Percentiles rank a stretch among this genome's conserved stretches.
Evolutionary conservation across 208 protist species (phyloP).

Genomic region (Tritrichomonas musculus): DNA sequence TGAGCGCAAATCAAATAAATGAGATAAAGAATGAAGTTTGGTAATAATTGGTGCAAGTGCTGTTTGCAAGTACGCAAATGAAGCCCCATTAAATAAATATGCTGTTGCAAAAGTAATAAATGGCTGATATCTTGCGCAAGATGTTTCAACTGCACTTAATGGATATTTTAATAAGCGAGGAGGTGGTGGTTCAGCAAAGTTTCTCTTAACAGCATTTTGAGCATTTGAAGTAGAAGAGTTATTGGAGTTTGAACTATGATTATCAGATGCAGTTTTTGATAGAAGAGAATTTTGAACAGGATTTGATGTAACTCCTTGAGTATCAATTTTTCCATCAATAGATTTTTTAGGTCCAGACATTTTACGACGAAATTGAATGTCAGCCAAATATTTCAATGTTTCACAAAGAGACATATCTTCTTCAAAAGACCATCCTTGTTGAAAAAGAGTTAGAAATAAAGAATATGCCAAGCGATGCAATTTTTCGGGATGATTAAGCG

Average conservation of each 20-base stretch:
- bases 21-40: constrained; percentile 31
- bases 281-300: too few species aligned
- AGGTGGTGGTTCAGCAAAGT: background rate
- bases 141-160: background rate
- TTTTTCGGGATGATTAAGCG: background rate
- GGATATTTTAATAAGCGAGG: background rate
- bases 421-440: constrained; percentile 20
- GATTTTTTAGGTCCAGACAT: background rate
- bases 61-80: background rate
- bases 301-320: too few species aligned
- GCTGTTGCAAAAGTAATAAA: background rate
- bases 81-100: constrained; percentile 14
- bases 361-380: background rate
- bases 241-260: too few species aligned
- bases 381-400: background rate
- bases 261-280: too few species aligned
- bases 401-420: background rate
- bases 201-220: too few species aligned
- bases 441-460: background rate
- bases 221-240: too few species aligned
- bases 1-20: background rate
- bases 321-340: too few species aligned
- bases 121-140: background rate
- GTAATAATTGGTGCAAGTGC: background rate
- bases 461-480: background rate